Base-by-base conservation (phyloP, 2,329 filamentous ascomycete genomes). In the Lecanoromycetidae sp. region DNA sequence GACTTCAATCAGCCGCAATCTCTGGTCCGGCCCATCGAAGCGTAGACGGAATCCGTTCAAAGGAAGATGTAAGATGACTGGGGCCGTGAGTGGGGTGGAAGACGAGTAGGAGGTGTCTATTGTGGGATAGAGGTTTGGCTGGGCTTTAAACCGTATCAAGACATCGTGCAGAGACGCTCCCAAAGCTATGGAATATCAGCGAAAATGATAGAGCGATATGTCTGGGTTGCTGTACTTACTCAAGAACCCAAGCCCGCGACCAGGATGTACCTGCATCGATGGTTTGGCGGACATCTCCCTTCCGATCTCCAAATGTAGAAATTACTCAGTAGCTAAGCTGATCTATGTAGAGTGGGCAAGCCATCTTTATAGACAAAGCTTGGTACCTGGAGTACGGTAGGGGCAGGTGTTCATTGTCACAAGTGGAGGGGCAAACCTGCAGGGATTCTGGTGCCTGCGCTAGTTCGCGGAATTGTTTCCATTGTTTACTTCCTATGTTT, bases 1-100 rank as follows among this genome's bases (percentile, higher is more conserved):
- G 6, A 96, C 79, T 64, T 98, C 91, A 56, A 98, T 86, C 52
- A 98, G 69, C 2, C 91, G 84, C 34, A 98, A 70, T 29, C 90
- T 79, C 65, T 98, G 91, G 58, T 96, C 88, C 3, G 85, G 80
- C 0, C 88, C 91, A 61, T 98, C 91, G 60, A 98, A 98, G 34
- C 86, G 86, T 44, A 98, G 69, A 10, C 90, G 83, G 25, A 98
- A 65, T 23, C 91, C 91, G 65, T 96, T 98, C 3, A 78, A 75
- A 1, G 88, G 84, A 3, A 98, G 76, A 15, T 73, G 74, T 46
- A 96, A 66, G 35, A 85, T 70, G 15, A 95, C 76, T 0, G 87
- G 85, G 23, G 85, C 77, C 26, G 72, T 72, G 27, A 95, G 74
- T 3, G 91, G 90, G 10, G 79, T 69, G 13, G 76, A 69, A n/a